Evolutionary conservation across 768 basidiomycete species (phyloP).

Genomic region (Pleurotus tuber-regium): DNA sequence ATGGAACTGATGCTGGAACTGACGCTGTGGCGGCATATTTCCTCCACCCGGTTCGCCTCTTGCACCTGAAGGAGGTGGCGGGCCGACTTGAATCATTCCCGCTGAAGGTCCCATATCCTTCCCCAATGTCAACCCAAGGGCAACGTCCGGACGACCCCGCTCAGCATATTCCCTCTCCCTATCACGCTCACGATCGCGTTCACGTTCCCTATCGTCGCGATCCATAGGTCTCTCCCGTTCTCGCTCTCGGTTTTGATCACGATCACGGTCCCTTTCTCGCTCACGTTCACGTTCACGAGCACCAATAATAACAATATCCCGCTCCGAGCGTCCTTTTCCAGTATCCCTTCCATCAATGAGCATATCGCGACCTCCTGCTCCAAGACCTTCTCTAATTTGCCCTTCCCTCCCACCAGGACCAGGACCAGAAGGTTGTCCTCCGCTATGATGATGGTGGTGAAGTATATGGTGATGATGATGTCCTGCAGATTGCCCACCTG

Average conservation of each 20-base stretch:
- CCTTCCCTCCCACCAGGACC: not conserved
- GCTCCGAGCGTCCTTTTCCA: not conserved
- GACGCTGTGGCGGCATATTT: slow-evolving; percentile 21
- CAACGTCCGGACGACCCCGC: not conserved
- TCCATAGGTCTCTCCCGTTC: slow-evolving; percentile 16
- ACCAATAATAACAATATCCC: slow-evolving; percentile 7
- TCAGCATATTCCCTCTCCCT: slow-evolving; percentile 1
- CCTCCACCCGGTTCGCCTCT: not conserved
- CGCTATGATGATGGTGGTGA: not conserved
- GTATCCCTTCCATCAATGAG: slow-evolving; percentile 1
- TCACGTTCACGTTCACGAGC: slow-evolving; percentile 11
- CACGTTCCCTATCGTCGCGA: slow-evolving; percentile 11
- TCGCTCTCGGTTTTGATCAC: not conserved
- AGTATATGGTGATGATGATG: not conserved
- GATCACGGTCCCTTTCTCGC: slow-evolving; percentile 3
- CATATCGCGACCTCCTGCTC: not conserved
- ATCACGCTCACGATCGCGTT: slow-evolving; percentile 12
- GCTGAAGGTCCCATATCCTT: slow-evolving; percentile 5
- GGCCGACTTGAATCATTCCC: not conserved
- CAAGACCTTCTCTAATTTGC: not conserved
- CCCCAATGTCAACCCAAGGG: not conserved
- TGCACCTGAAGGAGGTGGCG: not conserved
- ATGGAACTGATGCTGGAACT: slow-evolving; percentile 30
- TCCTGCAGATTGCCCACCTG: not conserved
- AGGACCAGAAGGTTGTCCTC: not conserved